Conservation (phyloP, 2,329 filamentous ascomycete genomes). For the Trichoderma pleuroti region DNA sequence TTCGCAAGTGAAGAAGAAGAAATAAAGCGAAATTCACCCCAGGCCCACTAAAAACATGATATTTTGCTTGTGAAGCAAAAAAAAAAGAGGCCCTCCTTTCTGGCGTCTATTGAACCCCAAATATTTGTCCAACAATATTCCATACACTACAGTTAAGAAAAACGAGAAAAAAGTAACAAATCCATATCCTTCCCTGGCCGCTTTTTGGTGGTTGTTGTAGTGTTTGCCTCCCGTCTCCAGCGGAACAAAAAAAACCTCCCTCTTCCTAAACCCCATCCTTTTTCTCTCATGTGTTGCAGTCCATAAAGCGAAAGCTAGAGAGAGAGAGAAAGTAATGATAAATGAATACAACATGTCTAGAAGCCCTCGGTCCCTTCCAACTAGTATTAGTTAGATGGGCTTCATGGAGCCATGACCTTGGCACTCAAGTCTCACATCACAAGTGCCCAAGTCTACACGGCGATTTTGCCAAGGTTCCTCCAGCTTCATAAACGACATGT, state of each 20-base stretch:
- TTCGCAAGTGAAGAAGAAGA: neutral
- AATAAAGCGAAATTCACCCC: neutral
- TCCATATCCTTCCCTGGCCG: neutral
- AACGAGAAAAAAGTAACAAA: neutral
- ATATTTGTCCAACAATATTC: conserved; percentile 13
- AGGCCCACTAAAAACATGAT: neutral
- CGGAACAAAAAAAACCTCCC: neutral
- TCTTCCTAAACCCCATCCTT: neutral
- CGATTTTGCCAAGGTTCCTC: neutral
- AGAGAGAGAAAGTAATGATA: neutral
- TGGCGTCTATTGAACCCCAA: conserved; percentile 13
- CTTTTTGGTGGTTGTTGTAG: neutral
- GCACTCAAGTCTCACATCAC: neutral
- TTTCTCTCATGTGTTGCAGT: neutral
- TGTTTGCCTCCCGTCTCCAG: neutral
- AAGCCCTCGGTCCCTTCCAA: neutral
- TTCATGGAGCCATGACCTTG: neutral
- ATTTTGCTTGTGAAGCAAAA: neutral
- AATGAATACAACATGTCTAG: neutral
- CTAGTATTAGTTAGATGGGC: neutral
- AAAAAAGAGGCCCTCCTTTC: neutral
- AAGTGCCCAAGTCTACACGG: neutral
- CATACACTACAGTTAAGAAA: conserved; percentile 6
- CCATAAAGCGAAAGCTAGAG: neutral
- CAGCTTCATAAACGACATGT: neutral